Percentiles rank a stretch among this genome's conserved stretches.
phyloP scores from a whole-genome alignment of 2,329 filamentous ascomycete species.

The Aspergillus pseudonomiae region DNA sequence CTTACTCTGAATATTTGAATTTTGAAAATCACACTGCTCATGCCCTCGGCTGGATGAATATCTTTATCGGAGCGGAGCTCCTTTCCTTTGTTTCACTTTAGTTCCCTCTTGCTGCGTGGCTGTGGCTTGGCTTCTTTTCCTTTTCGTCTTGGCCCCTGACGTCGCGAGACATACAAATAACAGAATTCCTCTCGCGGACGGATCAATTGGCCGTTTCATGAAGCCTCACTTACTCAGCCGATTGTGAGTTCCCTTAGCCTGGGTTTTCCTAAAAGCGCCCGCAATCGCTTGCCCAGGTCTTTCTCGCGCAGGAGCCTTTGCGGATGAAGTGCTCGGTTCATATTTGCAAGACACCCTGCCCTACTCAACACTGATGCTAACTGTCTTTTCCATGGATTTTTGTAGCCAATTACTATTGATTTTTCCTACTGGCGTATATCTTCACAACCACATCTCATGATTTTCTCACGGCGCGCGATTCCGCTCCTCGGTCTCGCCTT shows the following conservation, averaged over 20 bases:
- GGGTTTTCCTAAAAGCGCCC: background rate
- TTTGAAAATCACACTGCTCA: too few relatives aligned
- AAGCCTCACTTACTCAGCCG: background rate
- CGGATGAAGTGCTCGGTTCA: background rate
- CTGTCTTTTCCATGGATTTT: background rate
- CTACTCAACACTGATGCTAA: background rate
- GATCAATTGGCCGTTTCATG: background rate
- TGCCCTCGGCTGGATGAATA: background rate
- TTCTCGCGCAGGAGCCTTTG: background rate
- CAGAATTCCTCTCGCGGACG: background rate
- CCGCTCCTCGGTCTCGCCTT: slow-evolving; percentile 38
- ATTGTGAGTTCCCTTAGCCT: background rate
- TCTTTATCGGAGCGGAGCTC: slow-evolving; percentile 2
- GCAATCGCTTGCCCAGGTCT: background rate
- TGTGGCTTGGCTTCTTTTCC: background rate
- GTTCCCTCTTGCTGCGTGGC: background rate
- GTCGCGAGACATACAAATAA: background rate
- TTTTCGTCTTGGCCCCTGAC: slow-evolving; percentile 1
- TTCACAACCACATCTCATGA: slow-evolving; percentile 29
- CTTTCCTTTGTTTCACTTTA: slow-evolving; percentile 1
- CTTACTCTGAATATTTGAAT: too few relatives aligned
- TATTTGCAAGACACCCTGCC: background rate
- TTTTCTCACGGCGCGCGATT: slow-evolving; percentile 35
- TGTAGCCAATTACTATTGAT: background rate
- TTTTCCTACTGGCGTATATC: slow-evolving; percentile 12